Evolutionary conservation across 257 asterid genomes (phyloP).

Genomic region (Nicotiana tabacum): DNA sequence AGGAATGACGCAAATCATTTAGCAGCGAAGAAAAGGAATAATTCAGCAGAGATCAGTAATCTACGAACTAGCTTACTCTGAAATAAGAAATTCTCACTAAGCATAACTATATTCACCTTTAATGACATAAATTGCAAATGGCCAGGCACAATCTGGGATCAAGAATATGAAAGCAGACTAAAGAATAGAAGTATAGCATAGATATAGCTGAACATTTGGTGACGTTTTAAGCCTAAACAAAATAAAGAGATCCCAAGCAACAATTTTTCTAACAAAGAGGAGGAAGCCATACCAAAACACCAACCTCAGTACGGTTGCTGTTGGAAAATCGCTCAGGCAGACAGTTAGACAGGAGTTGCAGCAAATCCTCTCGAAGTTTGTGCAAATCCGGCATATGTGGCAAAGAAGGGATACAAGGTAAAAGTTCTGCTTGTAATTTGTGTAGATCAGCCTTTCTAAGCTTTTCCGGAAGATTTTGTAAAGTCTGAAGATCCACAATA

Average conservation of each 20-base stretch:
- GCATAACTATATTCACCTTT: not conserved
- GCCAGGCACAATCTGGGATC: not conserved
- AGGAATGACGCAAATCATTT: not conserved
- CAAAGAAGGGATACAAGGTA: conserved; percentile 68
- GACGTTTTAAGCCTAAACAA: not conserved
- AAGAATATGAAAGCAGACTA: not conserved
- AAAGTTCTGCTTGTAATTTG: conserved; percentile 4
- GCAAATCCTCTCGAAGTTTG: conserved; percentile 48
- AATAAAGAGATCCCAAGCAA: not conserved
- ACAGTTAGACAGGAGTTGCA: conserved; percentile 76
- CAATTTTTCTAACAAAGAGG: not conserved
- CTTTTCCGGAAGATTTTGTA: conserved; percentile 57
- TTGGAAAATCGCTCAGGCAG: conserved; percentile 63
- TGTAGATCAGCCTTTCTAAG: conserved; percentile 73
- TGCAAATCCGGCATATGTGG: conserved; percentile 75
- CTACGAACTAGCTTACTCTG: not conserved
- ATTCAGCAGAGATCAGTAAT: not conserved
- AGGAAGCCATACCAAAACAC: conserved; percentile 54
- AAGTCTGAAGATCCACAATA: conserved; percentile 60
- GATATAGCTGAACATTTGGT: not conserved
- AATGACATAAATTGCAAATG: not conserved
- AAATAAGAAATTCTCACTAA: not conserved
- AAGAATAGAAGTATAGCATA: not conserved
- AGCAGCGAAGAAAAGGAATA: not conserved
- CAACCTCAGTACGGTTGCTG: conserved; percentile 51